These are phyloP conservation scores for Kluyveromyces sp. DNA, from an alignment of 1,139 yeast species.

Conservation along the genomic window DNA sequence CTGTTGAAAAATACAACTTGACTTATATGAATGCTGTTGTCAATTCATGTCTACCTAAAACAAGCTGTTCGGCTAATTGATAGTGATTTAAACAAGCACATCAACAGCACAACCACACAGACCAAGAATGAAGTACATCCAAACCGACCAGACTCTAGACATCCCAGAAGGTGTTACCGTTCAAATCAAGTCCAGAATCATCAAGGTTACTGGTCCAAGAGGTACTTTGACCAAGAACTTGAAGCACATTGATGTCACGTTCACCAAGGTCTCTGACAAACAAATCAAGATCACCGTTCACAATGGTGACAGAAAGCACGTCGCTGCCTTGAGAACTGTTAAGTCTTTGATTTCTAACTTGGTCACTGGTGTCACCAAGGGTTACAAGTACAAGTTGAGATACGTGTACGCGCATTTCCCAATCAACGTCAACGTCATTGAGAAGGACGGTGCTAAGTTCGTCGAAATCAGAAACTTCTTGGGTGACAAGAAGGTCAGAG, in stretches of 20 bases:
- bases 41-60: no score
- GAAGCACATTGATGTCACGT: conserved; percentile 92
- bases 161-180: conserved; percentile 95
- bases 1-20: no score
- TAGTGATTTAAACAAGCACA: no score
- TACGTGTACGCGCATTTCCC: conserved; percentile 99
- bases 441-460: conserved; percentile 64
- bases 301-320: conserved; percentile 99
- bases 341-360: conserved; percentile 90
- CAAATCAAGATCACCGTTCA: conserved; percentile 86
- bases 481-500: conserved; percentile 97
- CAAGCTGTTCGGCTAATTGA: no score
- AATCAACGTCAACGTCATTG: conserved; percentile 87
- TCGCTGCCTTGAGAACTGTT: conserved; percentile 98
- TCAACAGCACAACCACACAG: not conserved
- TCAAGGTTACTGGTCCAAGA: conserved; percentile 97
- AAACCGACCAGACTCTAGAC: conserved; percentile 85
- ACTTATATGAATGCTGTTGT: no score
- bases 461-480: conserved; percentile 98
- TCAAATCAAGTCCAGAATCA: conserved; percentile 82
- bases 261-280: conserved; percentile 63
- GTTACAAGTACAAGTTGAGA: conserved; percentile 99
- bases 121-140: conserved; percentile 76
- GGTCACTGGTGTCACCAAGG: conserved; percentile 98
- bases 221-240: conserved; percentile 89